phyloP scores from a whole-genome alignment of 768 basidiomycete genomes.

The Xerocomus potaroensis region DNA sequence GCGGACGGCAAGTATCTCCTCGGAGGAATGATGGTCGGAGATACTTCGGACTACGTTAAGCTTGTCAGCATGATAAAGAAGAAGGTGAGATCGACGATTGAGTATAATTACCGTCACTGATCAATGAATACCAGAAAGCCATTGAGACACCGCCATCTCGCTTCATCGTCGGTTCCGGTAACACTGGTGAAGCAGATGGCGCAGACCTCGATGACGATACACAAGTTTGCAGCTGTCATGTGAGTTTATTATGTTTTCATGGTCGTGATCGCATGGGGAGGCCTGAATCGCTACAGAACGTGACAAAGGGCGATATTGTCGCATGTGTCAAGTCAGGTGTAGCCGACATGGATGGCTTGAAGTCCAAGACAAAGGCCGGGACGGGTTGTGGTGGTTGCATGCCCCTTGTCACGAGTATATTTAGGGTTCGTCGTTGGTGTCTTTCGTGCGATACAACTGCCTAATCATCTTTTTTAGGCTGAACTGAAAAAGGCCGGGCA shows the following conservation, averaged over 20 bases:
- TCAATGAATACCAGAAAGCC: slow-evolving; percentile 51
- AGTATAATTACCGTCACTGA: no score
- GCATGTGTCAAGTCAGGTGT: slow-evolving; percentile 48
- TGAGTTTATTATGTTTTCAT: slow-evolving; percentile 19
- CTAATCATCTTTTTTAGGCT: slow-evolving; percentile 31
- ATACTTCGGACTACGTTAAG: slow-evolving; percentile 63
- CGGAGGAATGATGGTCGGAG: slow-evolving; percentile 81
- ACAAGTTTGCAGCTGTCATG: slow-evolving; percentile 70
- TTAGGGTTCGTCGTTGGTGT: slow-evolving; percentile 29
- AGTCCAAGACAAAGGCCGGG: slow-evolving; percentile 64
- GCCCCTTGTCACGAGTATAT: slow-evolving; percentile 45
- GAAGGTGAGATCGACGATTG: slow-evolving; percentile 46
- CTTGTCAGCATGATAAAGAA: slow-evolving; percentile 68
- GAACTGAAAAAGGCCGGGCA: slow-evolving; percentile 69
- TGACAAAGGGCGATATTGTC: slow-evolving; percentile 54
- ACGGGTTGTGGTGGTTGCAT: slow-evolving; percentile 74
- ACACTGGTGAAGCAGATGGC: slow-evolving; percentile 48
- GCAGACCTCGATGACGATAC: slow-evolving; percentile 68
- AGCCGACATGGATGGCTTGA: slow-evolving; percentile 50
- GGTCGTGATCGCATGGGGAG: neutral
- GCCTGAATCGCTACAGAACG: slow-evolving; percentile 39
- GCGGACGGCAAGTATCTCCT: slow-evolving; percentile 67
- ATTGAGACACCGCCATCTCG: slow-evolving; percentile 61
- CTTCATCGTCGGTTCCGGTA: slow-evolving; percentile 56
- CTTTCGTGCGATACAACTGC: no score